phyloP scores from a whole-genome alignment of 2,329 filamentous ascomycete genomes.

The Microcyclospora tardicrescens region DNA sequence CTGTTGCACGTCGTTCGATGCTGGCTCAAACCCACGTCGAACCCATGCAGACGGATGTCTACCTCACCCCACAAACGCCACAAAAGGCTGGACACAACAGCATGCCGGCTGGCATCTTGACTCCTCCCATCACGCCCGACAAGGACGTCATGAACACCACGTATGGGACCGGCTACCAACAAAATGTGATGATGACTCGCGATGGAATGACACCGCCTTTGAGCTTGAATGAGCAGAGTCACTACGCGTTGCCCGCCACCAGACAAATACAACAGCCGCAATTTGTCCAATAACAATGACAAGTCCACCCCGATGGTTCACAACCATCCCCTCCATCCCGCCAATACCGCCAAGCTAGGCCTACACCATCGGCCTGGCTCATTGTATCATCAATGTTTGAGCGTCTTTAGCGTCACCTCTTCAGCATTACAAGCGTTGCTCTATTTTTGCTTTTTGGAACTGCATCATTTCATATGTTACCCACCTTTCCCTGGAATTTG shows the following conservation, averaged over 20 bases:
- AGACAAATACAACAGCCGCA: constrained; percentile 17
- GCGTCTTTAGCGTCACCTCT: constrained; percentile 8
- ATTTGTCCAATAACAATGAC: constrained; percentile 14
- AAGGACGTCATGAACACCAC: constrained; percentile 21
- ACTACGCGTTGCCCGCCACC: too few relatives aligned
- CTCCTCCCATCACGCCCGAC: constrained; percentile 75
- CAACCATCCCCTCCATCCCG: neutral
- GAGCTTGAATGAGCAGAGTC: too few relatives aligned
- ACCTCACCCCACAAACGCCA: constrained; percentile 61
- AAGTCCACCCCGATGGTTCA: neutral
- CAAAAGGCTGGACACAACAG: constrained; percentile 57
- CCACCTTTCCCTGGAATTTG: too few relatives aligned
- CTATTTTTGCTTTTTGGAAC: constrained; percentile 12
- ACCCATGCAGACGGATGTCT: constrained; percentile 19
- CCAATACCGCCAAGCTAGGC: too few relatives aligned
- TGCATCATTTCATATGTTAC: constrained; percentile 9
- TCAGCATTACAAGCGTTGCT: constrained; percentile 23
- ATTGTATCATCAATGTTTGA: constrained; percentile 17
- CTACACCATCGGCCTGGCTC: constrained; percentile 1
- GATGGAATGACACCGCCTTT: too few relatives aligned
- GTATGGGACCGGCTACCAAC: too few relatives aligned
- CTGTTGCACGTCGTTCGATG: constrained; percentile 17
- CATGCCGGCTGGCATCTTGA: constrained; percentile 65
- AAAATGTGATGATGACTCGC: too few relatives aligned
- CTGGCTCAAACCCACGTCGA: constrained; percentile 14